Evolutionary conservation across 805 yeast genomes (phyloP).

Genomic region (Pichia ethanolica): DNA sequence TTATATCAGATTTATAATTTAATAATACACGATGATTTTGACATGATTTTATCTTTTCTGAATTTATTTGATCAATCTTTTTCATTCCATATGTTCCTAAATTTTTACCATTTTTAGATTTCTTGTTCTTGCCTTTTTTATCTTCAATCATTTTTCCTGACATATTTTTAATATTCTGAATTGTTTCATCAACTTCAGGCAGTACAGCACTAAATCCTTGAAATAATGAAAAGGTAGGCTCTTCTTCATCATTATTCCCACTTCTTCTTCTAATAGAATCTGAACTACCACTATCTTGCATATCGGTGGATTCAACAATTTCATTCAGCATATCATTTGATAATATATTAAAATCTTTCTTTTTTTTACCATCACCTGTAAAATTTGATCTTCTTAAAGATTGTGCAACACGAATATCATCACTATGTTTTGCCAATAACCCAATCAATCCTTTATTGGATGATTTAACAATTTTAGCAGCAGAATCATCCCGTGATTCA

Average conservation of each 20-base stretch:
- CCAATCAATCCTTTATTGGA: constrained; percentile 4
- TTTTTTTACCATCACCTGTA: constrained; percentile 5
- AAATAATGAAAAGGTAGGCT: constrained; percentile 41
- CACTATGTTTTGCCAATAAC: constrained; percentile 8
- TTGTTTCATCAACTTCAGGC: constrained; percentile 42
- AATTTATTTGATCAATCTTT: constrained; percentile 31
- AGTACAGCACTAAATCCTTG: constrained; percentile 63
- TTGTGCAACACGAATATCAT: constrained; percentile 2
- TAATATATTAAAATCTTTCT: constrained; percentile 42
- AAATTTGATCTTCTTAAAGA: constrained; percentile 4
- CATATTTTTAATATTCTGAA: constrained; percentile 14
- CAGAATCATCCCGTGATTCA: constrained; percentile 10
- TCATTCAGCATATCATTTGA: constrained; percentile 55
- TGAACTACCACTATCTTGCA: constrained; percentile 2
- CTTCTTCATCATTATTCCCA: neutral
- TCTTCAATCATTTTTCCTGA: constrained; percentile 1
- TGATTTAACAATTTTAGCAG: constrained; percentile 8
- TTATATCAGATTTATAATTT: constrained; percentile 32
- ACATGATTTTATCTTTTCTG: constrained; percentile 34
- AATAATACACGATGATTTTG: constrained; percentile 31
- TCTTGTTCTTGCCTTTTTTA: constrained; percentile 1
- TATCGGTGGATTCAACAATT: constrained; percentile 32
- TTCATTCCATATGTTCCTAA: neutral
- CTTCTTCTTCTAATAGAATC: neutral
- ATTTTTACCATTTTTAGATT: neutral